phyloP scores from a whole-genome alignment of 2,329 filamentous ascomycete species.

The Stemphylium beticola region DNA sequence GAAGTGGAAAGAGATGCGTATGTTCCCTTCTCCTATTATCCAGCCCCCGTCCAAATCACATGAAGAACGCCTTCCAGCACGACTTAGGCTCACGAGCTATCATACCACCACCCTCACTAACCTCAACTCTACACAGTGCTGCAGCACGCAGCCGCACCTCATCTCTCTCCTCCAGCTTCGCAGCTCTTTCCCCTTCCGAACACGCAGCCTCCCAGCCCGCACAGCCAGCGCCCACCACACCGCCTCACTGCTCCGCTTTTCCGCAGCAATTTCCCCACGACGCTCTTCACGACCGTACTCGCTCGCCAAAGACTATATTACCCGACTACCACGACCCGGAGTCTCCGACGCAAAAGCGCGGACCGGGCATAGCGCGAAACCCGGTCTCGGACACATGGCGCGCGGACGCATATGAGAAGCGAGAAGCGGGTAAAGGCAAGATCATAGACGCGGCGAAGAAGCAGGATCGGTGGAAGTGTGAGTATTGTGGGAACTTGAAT shows the following conservation, averaged over 20 bases:
- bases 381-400: slow-evolving; percentile 12
- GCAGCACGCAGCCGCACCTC: not conserved
- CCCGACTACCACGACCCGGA: slow-evolving; percentile 3
- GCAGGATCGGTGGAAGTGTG: slow-evolving; percentile 11
- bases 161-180: slow-evolving; percentile 3
- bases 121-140: not conserved
- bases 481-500: slow-evolving; percentile 10
- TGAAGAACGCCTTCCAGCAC: not conserved
- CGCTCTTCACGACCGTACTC: slow-evolving; percentile 2
- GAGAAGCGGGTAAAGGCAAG: not conserved
- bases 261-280: slow-evolving; percentile 3
- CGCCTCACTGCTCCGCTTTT: not conserved
- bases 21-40: not conserved
- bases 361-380: slow-evolving; percentile 4
- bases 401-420: slow-evolving; percentile 11
- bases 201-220: not conserved
- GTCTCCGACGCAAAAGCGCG: slow-evolving; percentile 6
- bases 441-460: not conserved
- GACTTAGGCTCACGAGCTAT: too few relatives aligned
- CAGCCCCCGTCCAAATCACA: not conserved
- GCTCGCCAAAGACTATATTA: slow-evolving; percentile 1
- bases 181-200: not conserved
- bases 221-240: not conserved
- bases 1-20: slow-evolving; percentile 11
- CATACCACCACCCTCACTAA: not conserved